Evolutionary conservation across 805 yeast species (phyloP).

Genomic region (Candida sonorensis): DNA sequence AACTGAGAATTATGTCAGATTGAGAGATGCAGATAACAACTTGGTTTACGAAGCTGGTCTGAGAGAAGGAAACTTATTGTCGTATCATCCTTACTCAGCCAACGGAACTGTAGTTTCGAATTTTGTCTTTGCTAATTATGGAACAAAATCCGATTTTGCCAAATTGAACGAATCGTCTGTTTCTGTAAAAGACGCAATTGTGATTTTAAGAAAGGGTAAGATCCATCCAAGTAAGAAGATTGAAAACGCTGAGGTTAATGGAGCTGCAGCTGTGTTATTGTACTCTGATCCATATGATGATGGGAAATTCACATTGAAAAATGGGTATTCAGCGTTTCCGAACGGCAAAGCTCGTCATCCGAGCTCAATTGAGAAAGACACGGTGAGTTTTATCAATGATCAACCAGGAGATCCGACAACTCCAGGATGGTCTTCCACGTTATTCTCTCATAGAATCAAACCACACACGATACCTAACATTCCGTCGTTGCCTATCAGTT

Average conservation of each 20-base stretch:
- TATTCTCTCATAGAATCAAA: conserved; percentile 30
- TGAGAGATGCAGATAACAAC: conserved; percentile 28
- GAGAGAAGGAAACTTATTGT: conserved; percentile 35
- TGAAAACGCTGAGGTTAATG: conserved; percentile 52
- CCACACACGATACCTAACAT: conserved; percentile 42
- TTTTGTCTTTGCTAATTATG: conserved; percentile 58
- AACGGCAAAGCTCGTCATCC: conserved; percentile 62
- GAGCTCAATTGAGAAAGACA: conserved; percentile 53
- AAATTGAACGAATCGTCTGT: conserved; percentile 32
- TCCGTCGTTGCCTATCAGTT: conserved; percentile 48
- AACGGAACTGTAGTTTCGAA: conserved; percentile 52
- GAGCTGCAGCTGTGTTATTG: conserved; percentile 56
- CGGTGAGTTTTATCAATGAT: conserved; percentile 50
- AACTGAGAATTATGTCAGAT: conserved; percentile 34
- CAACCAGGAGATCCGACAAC: conserved; percentile 77
- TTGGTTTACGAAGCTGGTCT: conserved; percentile 41
- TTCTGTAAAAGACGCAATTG: conserved; percentile 48
- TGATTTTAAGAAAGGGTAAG: conserved; percentile 45
- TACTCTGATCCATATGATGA: conserved; percentile 59
- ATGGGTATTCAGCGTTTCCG: conserved; percentile 56
- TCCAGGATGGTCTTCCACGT: conserved; percentile 59
- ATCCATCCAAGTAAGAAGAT: conserved; percentile 51
- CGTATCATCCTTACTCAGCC: conserved; percentile 60
- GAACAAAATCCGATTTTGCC: conserved; percentile 47
- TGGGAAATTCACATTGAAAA: conserved; percentile 41